phyloP scores from a whole-genome alignment of 1,284 basidiomycete species.

The Apiotrichum laibachii region DNA sequence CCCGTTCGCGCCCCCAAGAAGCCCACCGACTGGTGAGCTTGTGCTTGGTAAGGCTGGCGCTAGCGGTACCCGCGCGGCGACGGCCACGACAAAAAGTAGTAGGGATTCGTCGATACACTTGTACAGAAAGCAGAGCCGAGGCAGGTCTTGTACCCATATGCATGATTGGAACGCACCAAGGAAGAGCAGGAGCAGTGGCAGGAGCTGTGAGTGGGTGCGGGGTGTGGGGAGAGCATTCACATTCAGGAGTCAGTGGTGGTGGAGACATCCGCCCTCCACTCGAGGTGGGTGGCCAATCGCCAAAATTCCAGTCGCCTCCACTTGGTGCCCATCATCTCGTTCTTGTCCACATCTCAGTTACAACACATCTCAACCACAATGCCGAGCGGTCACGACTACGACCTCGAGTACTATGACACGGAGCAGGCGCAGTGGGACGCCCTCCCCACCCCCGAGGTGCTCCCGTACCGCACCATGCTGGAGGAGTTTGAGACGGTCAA shows the following conservation, averaged over 20 bases:
- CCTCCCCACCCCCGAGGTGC: constrained; percentile 37
- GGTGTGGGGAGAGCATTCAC: too few species aligned
- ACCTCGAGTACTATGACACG: background rate
- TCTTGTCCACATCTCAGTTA: too few species aligned
- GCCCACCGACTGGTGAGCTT: constrained; percentile 69
- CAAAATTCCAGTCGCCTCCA: too few species aligned
- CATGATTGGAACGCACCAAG: background rate
- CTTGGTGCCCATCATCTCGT: too few species aligned
- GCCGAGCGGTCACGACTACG: background rate
- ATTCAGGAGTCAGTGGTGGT: too few species aligned
- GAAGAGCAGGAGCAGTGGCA: background rate
- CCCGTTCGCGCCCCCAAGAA: constrained; percentile 51
- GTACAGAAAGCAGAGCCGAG: constrained; percentile 4
- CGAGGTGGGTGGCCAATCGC: too few species aligned
- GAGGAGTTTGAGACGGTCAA: constrained; percentile 53
- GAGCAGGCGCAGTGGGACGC: constrained; percentile 21
- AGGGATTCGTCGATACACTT: constrained; percentile 1
- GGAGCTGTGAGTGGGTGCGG: too few species aligned
- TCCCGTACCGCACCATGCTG: constrained; percentile 54
- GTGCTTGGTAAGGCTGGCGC: background rate
- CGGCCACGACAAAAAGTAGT: background rate
- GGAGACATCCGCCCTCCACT: too few species aligned
- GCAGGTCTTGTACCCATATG: constrained; percentile 11
- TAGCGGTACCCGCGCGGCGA: too few species aligned
- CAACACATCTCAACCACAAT: background rate